Evolutionary conservation across 2,329 filamentous ascomycete genomes (phyloP).

Genomic region (Xylariaceae sp.): DNA sequence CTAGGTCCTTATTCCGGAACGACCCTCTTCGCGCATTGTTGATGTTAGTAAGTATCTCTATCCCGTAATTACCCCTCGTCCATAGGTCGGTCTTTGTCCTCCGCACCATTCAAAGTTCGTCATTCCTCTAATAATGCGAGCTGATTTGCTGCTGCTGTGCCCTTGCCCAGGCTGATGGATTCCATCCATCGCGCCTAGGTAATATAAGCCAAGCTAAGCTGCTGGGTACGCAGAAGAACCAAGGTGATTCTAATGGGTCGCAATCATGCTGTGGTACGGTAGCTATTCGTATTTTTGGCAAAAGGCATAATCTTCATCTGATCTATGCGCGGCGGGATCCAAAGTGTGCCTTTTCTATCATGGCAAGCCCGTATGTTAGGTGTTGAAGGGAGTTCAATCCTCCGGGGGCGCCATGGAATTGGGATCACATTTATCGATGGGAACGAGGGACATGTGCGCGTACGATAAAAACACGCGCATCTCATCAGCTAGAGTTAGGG

Average conservation of each 20-base stretch:
- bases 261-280: not conserved
- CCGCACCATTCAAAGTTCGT: constrained; percentile 2
- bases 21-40: too few relatives aligned
- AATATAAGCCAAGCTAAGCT: too few relatives aligned
- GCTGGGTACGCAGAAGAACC: not conserved
- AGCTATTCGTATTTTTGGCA: constrained; percentile 17
- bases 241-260: constrained; percentile 12
- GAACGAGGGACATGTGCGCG: not conserved
- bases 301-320: constrained; percentile 1
- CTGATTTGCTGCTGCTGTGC: not conserved
- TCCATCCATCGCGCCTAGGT: constrained; percentile 12
- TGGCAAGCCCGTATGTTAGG: not conserved
- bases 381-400: constrained; percentile 9
- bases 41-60: not conserved
- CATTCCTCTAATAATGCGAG: not conserved
- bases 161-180: constrained; percentile 6
- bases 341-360: too few relatives aligned
- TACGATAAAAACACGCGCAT: too few relatives aligned
- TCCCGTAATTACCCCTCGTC: constrained; percentile 1
- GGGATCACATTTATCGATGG: constrained; percentile 8
- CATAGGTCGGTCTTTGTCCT: constrained; percentile 13
- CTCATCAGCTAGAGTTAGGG: too few relatives aligned
- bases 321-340: not conserved
- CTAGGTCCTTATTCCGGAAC: too few relatives aligned
- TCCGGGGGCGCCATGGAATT: constrained; percentile 15